Evolutionary conservation across 257 asterid genomes (phyloP).

Genomic region (Plectranthus barbatus): DNA sequence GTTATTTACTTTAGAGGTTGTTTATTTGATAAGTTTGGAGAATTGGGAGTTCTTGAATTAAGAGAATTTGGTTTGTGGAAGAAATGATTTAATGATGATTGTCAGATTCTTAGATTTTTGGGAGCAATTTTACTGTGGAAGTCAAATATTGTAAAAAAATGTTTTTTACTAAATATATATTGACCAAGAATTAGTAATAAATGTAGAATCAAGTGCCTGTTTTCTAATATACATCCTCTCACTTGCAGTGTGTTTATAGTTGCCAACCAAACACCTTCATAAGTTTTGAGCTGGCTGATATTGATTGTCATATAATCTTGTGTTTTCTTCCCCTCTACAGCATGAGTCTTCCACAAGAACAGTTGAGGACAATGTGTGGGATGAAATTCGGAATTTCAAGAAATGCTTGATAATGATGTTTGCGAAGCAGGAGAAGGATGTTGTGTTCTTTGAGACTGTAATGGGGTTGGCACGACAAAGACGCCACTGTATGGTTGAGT

Average conservation of each 20-base stretch:
- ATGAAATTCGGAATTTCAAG: conserved; percentile 92
- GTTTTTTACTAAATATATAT: background rate
- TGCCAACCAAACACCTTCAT: background rate
- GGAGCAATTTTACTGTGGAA: background rate
- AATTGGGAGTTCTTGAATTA: background rate
- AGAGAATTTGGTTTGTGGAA: background rate
- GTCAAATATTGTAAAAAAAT: background rate
- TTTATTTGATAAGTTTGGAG: background rate
- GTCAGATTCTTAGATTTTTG: background rate
- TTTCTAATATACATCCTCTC: background rate
- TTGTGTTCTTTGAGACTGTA: conserved; percentile 80
- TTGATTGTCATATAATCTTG: background rate
- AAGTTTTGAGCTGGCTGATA: conserved; percentile 1
- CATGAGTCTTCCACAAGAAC: conserved; percentile 83
- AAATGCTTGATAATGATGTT: conserved; percentile 96
- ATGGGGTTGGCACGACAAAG: conserved; percentile 70
- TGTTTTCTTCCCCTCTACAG: conserved; percentile 32
- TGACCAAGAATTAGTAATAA: background rate
- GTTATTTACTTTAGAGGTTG: background rate
- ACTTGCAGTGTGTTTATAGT: background rate
- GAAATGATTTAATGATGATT: background rate
- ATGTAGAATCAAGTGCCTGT: background rate
- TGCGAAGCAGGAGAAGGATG: conserved; percentile 75
- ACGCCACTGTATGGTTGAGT: conserved; percentile 89
- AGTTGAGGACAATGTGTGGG: conserved; percentile 85